Evolutionary conservation across 208 protist species (phyloP).

Genomic region (Lotmaria passim): DNA sequence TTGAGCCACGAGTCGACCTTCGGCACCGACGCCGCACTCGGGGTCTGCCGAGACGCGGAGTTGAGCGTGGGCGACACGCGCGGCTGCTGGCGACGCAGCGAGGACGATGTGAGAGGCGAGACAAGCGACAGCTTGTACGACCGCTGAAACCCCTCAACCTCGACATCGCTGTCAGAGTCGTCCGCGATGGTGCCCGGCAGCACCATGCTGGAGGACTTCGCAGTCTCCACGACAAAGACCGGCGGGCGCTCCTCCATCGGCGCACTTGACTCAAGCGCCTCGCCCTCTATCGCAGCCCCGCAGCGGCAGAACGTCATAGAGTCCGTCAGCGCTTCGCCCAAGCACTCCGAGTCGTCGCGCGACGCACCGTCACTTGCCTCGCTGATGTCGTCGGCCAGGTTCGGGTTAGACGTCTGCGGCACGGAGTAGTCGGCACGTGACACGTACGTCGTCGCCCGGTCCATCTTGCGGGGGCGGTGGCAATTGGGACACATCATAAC

Average conservation of each 20-base stretch:
- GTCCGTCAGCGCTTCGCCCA: slow-evolving; percentile 8
- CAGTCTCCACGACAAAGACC: slow-evolving; percentile 44
- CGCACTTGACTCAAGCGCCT: neutral
- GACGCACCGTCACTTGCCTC: slow-evolving; percentile 22
- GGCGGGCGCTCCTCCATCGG: slow-evolving; percentile 16
- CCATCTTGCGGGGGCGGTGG: slow-evolving; percentile 39
- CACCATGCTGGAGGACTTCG: slow-evolving; percentile 13
- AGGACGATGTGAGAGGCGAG: slow-evolving; percentile 28
- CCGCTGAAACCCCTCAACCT: slow-evolving; percentile 17
- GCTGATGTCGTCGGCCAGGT: slow-evolving; percentile 35
- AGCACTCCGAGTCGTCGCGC: slow-evolving; percentile 12
- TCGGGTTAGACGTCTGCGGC: slow-evolving; percentile 2
- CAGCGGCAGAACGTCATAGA: slow-evolving; percentile 38
- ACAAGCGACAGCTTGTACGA: slow-evolving; percentile 38
- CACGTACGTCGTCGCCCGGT: slow-evolving; percentile 22
- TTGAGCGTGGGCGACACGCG: slow-evolving; percentile 12
- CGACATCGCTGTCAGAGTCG: slow-evolving; percentile 33
- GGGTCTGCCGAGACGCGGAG: neutral
- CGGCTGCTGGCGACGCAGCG: slow-evolving; percentile 18
- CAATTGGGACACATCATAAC: slow-evolving; percentile 59
- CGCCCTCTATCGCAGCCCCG: slow-evolving; percentile 4
- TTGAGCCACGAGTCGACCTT: slow-evolving; percentile 28
- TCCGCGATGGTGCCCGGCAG: slow-evolving; percentile 34
- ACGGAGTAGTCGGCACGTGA: slow-evolving; percentile 24
- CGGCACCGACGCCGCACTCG: slow-evolving; percentile 4